Evolutionary conservation across 2,329 filamentous ascomycete species (phyloP).

Genomic region (Talaromyces sp.): DNA sequence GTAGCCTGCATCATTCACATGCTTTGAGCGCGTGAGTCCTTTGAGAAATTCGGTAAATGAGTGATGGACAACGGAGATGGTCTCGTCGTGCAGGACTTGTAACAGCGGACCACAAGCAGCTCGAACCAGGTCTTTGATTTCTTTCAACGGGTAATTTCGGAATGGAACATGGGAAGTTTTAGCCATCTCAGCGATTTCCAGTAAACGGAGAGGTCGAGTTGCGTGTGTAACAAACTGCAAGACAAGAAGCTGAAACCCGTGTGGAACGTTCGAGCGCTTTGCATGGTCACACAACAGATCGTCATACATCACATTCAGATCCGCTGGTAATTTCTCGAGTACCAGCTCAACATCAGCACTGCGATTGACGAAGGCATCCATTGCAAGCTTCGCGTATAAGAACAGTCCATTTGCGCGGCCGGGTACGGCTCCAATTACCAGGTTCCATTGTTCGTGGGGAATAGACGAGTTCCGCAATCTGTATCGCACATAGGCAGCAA

Average conservation of each 20-base stretch:
- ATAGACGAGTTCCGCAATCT: conserved; percentile 17
- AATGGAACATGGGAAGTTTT: conserved; percentile 1
- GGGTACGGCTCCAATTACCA: conserved; percentile 19
- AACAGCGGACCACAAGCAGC: conserved; percentile 42
- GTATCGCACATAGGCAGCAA: conserved; percentile 20
- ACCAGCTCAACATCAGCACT: not conserved
- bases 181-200: conserved; percentile 7
- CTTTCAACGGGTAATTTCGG: not conserved
- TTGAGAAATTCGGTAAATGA: conserved; percentile 48
- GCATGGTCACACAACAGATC: conserved; percentile 10
- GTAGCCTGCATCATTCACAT: not conserved
- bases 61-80: conserved; percentile 46
- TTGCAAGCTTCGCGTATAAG: conserved; percentile 21
- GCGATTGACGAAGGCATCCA: conserved; percentile 17
- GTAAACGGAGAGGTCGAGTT: conserved; percentile 4
- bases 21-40: conserved; percentile 8
- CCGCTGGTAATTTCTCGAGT: conserved; percentile 1
- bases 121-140: conserved; percentile 27
- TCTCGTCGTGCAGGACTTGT: conserved; percentile 46
- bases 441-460: conserved; percentile 14
- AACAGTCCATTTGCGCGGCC: conserved; percentile 22
- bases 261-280: not conserved
- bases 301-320: conserved; percentile 10
- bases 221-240: conserved; percentile 25
- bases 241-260: conserved; percentile 9